Evolutionary conservation across 345 rosid genomes (phyloP).

Genomic region (Salix exigua): DNA sequence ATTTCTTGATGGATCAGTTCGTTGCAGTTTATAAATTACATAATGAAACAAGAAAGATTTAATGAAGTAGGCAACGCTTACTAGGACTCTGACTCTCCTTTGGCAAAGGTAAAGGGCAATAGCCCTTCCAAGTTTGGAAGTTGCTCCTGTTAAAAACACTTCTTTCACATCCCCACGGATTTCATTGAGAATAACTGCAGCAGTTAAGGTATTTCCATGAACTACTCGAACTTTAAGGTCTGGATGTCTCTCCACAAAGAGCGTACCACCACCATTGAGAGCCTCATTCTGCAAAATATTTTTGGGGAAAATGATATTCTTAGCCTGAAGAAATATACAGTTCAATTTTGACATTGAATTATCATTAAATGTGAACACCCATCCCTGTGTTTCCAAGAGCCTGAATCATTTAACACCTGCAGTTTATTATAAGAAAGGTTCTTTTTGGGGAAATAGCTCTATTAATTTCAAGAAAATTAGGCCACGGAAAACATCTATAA

Average conservation of each 20-base stretch:
- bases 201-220: slow-evolving; percentile 96
- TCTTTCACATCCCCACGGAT: slow-evolving; percentile 66
- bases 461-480: no score
- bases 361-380: not conserved
- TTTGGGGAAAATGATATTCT: not conserved
- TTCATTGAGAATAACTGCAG: slow-evolving; percentile 88
- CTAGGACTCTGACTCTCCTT: slow-evolving; percentile 74
- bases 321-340: not conserved
- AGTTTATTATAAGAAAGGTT: not conserved
- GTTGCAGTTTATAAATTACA: not conserved
- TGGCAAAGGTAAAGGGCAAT: slow-evolving; percentile 90
- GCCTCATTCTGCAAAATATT: slow-evolving; percentile 65
- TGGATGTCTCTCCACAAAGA: slow-evolving; percentile 81
- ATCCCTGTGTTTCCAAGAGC: not conserved
- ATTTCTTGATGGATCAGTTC: no score
- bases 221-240: slow-evolving; percentile 80
- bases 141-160: slow-evolving; percentile 91
- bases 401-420: not conserved
- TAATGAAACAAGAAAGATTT: not conserved
- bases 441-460: no score
- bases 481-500: no score
- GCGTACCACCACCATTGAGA: slow-evolving; percentile 89
- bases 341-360: not conserved
- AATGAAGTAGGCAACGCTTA: slow-evolving; percentile 29
- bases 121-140: slow-evolving; percentile 98